phyloP scores from a whole-genome alignment of 495 filamentous ascomycete species.

The Talaromyces stipitatus region DNA sequence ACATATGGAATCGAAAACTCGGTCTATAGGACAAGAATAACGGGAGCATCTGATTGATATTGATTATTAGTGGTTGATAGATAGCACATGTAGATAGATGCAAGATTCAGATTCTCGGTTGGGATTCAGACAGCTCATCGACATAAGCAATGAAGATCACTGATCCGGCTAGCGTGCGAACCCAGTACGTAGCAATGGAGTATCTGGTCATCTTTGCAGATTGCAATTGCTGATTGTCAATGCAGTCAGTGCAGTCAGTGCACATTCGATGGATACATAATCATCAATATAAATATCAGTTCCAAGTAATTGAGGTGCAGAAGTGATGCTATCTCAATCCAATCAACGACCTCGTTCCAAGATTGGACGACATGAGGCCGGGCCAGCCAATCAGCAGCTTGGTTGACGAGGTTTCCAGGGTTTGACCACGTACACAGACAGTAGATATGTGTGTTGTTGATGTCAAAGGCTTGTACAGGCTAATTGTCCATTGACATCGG shows the following conservation, averaged over 20 bases:
- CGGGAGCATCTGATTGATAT: too few relatives aligned
- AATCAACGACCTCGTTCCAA: background rate
- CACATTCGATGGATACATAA: too few relatives aligned
- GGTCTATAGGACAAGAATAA: too few relatives aligned
- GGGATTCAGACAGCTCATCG: background rate
- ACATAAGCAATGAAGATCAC: background rate
- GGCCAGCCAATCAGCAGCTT: background rate
- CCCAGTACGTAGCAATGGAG: too few relatives aligned
- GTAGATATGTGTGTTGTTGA: background rate
- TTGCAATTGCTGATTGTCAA: background rate
- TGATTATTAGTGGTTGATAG: background rate
- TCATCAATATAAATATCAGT: too few relatives aligned
- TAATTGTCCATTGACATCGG: too few relatives aligned
- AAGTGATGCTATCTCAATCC: background rate
- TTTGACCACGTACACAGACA: background rate
- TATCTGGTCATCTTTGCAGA: background rate
- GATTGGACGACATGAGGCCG: background rate
- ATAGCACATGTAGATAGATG: background rate
- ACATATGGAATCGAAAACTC: too few relatives aligned
- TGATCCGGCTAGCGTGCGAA: background rate
- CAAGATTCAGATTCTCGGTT: background rate
- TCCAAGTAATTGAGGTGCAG: background rate
- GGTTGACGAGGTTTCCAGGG: background rate
- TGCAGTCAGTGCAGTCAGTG: too few relatives aligned
- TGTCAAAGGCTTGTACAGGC: background rate